Evolutionary conservation across 805 yeast genomes (phyloP).

Genomic region (Dipodascus geniculatus): DNA sequence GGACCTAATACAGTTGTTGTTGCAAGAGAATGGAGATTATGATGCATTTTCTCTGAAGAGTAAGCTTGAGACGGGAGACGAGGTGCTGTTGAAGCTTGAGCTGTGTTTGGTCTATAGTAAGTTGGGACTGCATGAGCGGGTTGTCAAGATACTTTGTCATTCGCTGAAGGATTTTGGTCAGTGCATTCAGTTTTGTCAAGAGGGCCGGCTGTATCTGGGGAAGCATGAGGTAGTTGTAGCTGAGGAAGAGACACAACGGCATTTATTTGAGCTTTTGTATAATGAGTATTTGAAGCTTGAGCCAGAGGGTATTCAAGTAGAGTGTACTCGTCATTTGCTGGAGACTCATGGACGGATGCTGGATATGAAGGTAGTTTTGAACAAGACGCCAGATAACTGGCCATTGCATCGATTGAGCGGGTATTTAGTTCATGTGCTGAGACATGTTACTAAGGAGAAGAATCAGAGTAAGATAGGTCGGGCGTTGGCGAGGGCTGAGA

Average conservation of each 20-base stretch:
- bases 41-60: slow-evolving; percentile 19
- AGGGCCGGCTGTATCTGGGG: slow-evolving; percentile 10
- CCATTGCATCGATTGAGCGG: slow-evolving; percentile 21
- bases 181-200: slow-evolving; percentile 23
- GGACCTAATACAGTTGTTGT: slow-evolving; percentile 17
- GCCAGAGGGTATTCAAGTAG: slow-evolving; percentile 13
- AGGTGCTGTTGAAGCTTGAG: slow-evolving; percentile 21
- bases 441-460: slow-evolving; percentile 11
- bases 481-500: slow-evolving; percentile 14
- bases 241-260: slow-evolving; percentile 13
- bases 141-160: slow-evolving; percentile 23
- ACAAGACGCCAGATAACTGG: slow-evolving; percentile 22
- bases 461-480: slow-evolving; percentile 11
- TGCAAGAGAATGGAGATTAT: slow-evolving; percentile 14
- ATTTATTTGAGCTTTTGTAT: slow-evolving; percentile 19
- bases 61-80: slow-evolving; percentile 16
- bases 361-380: slow-evolving; percentile 20
- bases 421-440: slow-evolving; percentile 13
- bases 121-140: slow-evolving; percentile 24
- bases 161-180: slow-evolving; percentile 24
- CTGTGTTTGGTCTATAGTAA: slow-evolving; percentile 23
- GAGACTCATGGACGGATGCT: slow-evolving; percentile 20
- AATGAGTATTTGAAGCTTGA: slow-evolving; percentile 16
- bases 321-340: slow-evolving; percentile 18
- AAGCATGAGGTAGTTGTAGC: slow-evolving; percentile 4